Evolutionary conservation across 331 rosid genomes (phyloP).

Genomic region (Pyracantha coccinea): DNA sequence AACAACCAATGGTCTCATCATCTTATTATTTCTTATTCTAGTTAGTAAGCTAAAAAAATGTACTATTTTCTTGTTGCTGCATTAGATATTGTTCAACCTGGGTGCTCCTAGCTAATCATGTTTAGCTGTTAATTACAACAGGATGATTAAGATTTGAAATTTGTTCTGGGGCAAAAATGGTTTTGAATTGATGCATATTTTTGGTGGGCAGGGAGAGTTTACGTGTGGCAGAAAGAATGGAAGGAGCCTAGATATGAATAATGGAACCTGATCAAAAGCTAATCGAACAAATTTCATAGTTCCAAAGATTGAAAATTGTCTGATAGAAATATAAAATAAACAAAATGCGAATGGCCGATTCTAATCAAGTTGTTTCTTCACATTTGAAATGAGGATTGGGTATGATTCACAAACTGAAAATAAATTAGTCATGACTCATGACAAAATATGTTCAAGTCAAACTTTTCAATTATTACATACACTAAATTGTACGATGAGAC

Average conservation of each 20-base stretch:
- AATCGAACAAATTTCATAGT: neutral
- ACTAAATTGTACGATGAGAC: no score
- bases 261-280: neutral
- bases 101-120: neutral
- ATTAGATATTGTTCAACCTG: neutral
- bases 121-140: neutral
- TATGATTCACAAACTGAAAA: neutral
- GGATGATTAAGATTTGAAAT: neutral
- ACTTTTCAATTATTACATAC: no score
- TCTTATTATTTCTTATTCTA: neutral
- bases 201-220: neutral
- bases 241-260: neutral
- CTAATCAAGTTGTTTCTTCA: neutral
- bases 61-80: neutral
- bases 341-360: no score
- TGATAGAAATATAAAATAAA: neutral
- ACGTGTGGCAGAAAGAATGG: neutral
- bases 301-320: neutral
- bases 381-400: neutral
- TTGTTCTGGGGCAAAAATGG: neutral
- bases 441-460: no score
- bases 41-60: neutral
- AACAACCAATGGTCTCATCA: constrained; percentile 10
- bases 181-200: neutral
- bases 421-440: neutral